Evolutionary conservation across 257 asterid genomes (phyloP).

Genomic region (Prunella vulgaris): DNA sequence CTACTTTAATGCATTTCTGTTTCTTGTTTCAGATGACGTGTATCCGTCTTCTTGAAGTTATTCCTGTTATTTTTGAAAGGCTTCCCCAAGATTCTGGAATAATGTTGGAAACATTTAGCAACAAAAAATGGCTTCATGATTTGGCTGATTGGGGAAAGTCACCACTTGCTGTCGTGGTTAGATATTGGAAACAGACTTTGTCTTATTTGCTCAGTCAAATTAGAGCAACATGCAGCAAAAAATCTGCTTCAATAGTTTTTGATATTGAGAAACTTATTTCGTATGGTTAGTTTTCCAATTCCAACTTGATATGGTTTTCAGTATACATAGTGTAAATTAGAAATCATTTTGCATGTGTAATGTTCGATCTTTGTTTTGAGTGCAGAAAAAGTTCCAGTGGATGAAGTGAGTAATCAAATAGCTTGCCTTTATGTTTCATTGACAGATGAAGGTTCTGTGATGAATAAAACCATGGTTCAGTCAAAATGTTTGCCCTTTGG

Average conservation of each 20-base stretch:
- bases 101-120: slow-evolving; percentile 30
- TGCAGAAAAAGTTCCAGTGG: slow-evolving; percentile 64
- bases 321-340: slow-evolving; percentile 8
- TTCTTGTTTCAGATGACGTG: slow-evolving; percentile 75
- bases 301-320: slow-evolving; percentile 15
- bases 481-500: slow-evolving; percentile 28
- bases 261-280: slow-evolving; percentile 66
- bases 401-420: slow-evolving; percentile 56
- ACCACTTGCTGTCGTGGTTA: slow-evolving; percentile 69
- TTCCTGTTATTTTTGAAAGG: slow-evolving; percentile 64
- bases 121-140: slow-evolving; percentile 65
- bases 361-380: slow-evolving; percentile 23
- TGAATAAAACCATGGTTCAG: slow-evolving; percentile 21
- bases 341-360: background rate
- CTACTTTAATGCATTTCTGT: slow-evolving; percentile 9
- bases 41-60: slow-evolving; percentile 81
- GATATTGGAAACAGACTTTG: slow-evolving; percentile 86
- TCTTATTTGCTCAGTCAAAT: slow-evolving; percentile 62
- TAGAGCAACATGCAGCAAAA: slow-evolving; percentile 45
- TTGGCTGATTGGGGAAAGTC: slow-evolving; percentile 93
- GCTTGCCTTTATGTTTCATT: slow-evolving; percentile 66
- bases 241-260: slow-evolving; percentile 49
- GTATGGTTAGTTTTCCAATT: slow-evolving; percentile 48
- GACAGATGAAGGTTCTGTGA: slow-evolving; percentile 34
- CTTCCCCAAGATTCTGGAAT: slow-evolving; percentile 38